These are phyloP conservation scores for Eragrostis curvula DNA, from an alignment of 176 grass and related monocot species.

Conservation along the genomic window DNA sequence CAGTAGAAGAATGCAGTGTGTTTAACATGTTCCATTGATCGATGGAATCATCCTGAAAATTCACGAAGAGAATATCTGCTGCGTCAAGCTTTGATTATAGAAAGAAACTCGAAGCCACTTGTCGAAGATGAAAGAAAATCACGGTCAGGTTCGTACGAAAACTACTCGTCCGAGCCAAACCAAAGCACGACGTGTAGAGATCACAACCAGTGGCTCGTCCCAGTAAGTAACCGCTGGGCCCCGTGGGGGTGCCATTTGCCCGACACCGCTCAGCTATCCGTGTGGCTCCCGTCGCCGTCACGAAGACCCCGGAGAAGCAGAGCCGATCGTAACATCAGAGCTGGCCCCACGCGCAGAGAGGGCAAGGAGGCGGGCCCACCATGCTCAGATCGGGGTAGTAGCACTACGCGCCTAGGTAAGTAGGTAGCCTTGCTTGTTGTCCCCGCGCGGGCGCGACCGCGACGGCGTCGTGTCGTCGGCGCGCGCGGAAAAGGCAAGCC, in stretches of 20 bases:
- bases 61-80: not conserved
- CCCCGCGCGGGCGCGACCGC: conserved; percentile 13
- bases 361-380: conserved; percentile 13
- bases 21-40: conserved; percentile 2
- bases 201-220: conserved; percentile 12
- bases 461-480: conserved; percentile 11
- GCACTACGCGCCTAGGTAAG: not conserved
- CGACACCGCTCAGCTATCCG: conserved; percentile 29
- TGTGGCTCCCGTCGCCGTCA: conserved; percentile 29
- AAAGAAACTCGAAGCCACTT: not conserved
- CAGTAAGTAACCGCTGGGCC: conserved; percentile 4
- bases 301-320: conserved; percentile 2
- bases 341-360: conserved; percentile 24
- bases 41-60: not conserved
- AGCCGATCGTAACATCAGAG: conserved; percentile 13
- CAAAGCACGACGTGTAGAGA: not conserved
- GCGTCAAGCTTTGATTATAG: not conserved
- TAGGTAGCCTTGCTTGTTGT: conserved; percentile 19
- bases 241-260: conserved; percentile 31
- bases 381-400: not conserved
- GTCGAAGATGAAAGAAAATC: not conserved
- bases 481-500: conserved; percentile 33
- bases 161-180: not conserved
- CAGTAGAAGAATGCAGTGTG: not conserved
- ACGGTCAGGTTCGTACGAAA: not conserved